Evolutionary conservation across 352 stramenopile species (phyloP), one percentile per base, ranked within the genome.

Genomic region (Bremia lactucae): DNA sequence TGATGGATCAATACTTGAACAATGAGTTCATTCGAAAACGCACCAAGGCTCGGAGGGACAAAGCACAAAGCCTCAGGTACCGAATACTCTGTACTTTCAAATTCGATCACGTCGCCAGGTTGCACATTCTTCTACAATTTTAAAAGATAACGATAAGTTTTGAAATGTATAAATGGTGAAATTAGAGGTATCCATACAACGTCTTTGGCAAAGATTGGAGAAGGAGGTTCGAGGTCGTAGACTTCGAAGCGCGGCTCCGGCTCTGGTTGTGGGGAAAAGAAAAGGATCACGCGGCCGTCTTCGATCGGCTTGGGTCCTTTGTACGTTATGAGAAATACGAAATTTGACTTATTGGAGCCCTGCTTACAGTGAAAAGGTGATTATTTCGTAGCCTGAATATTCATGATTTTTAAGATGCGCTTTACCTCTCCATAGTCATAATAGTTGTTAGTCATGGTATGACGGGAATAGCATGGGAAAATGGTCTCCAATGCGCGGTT

Each of bases 1-100:
- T 70, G 59, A 28, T 73, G 77, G 46, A 87, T 59, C 8, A 87
- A 57, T 14, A 68, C 74, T 57, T 87, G 74, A 0, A 83, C 74
- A 28, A 66, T 72, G 31, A 83, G 63, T 21, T 68, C 42, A 13
- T 40, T 43, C 6, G 48, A 46, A 40, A 82, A 85, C 36, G 41
- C 43, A 11, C 62, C 62, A 14, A 87, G 44, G 16, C 74, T 62
- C 11, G 67, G 60, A 14, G 74, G 74, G 15, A 83, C 68, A 29
- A 83, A 87, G 16, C 46, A 66, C 37, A 87, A 44, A 34, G 74
- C 69, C 13, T 75, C 62, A 0, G 74, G 68, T 21, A 58, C 60
- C 25, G 72, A 73, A 55, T 70, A 87, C 35, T 60, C 65, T 3
- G 55, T 69, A 47, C 67, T 83, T 31, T 85, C 65, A 26, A 87